Base-by-base conservation (phyloP, 805 yeast genomes). In the Sugiyamaella boreocaroliniensis region DNA sequence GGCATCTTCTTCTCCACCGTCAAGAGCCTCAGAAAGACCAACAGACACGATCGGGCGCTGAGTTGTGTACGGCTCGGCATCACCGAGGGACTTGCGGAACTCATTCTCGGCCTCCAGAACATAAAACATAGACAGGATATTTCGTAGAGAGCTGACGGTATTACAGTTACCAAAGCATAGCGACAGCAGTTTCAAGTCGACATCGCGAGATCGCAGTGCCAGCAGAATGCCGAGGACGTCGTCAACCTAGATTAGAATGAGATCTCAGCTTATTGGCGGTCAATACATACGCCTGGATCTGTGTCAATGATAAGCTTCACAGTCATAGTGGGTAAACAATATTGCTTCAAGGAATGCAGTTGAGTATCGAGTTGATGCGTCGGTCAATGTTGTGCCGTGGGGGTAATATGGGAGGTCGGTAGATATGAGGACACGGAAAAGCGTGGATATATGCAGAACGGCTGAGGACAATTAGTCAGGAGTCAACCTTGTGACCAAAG, bases 141-240 rank as follows among this genome's bases (percentile, higher is more conserved):
- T 72, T 52, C 68, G 56, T 41, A 71, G 55, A 7, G 76, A 65
- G 29, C 62, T 56, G 19, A 46, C 45, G 8, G 69, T 67, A 47
- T 66, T 58, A 54, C 71, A 68, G 61, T 72, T 72, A 32, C 76
- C 76, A 51, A 64, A 69, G 26, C 71, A 67, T n/a, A 71, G 63
- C 5, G 73, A 62, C 19, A 66, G 61, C 18, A 66, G 55, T 37
- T 57, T 54, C 46, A 71, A 54, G 46, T 66, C 66, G 14, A 61
- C 59, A 3, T 56, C 49, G 2, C 68, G 64, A 15, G 64, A 49
- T 29, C 63, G 54, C 44, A 72, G 62, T 5, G 73, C 73, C 50
- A 68, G 61, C 43, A 71, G 58, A 15, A 72, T 57, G 1, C 73
- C 76, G 51, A 72, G 61, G 46, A 68, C 63, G 49, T 72, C 76